Evolutionary conservation across 2,329 filamentous ascomycete genomes (phyloP).

Genomic region (Colletotrichum spaethianum): DNA sequence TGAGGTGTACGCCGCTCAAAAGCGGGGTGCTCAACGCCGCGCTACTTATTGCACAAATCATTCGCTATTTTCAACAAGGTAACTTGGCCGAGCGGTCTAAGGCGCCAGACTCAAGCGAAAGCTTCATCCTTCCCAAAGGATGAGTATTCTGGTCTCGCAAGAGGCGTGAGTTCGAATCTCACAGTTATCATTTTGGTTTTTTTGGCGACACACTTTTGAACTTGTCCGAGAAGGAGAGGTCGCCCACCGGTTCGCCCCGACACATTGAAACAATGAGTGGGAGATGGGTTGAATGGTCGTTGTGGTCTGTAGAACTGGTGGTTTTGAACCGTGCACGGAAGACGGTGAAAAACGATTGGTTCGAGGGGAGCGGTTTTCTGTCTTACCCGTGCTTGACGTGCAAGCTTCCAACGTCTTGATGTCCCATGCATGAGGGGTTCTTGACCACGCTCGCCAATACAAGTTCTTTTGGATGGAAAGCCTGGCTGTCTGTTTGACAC

Average conservation of each 20-base stretch:
- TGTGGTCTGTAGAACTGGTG: too few relatives aligned
- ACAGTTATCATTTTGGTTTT: slow-evolving; percentile 18
- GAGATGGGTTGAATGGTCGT: background rate
- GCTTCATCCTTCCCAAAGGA: slow-evolving; percentile 4
- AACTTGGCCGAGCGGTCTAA: slow-evolving; percentile 29
- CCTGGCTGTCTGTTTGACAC: background rate
- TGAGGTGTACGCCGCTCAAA: background rate
- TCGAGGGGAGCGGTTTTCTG: background rate
- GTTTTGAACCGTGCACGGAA: background rate
- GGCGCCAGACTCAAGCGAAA: slow-evolving; percentile 26
- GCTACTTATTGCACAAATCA: accelerated
- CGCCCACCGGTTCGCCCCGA: too few relatives aligned
- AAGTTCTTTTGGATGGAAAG: too few relatives aligned
- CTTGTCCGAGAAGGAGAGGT: background rate
- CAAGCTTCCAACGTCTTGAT: background rate
- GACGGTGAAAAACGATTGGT: background rate
- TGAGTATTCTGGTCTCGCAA: slow-evolving; percentile 26
- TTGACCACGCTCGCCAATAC: too few relatives aligned
- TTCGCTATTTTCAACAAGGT: background rate
- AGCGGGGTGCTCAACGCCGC: accelerated
- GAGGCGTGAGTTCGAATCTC: slow-evolving; percentile 29
- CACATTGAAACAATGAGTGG: too few relatives aligned
- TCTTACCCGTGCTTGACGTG: too few relatives aligned
- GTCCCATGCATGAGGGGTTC: background rate
- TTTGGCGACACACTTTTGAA: background rate